A percentile compares a stretch with the other conserved stretches of the same genome.
These are phyloP conservation scores for Jaltomata sinuosa DNA, from an alignment of 257 asterid species.

Conservation along the genomic window DNA sequence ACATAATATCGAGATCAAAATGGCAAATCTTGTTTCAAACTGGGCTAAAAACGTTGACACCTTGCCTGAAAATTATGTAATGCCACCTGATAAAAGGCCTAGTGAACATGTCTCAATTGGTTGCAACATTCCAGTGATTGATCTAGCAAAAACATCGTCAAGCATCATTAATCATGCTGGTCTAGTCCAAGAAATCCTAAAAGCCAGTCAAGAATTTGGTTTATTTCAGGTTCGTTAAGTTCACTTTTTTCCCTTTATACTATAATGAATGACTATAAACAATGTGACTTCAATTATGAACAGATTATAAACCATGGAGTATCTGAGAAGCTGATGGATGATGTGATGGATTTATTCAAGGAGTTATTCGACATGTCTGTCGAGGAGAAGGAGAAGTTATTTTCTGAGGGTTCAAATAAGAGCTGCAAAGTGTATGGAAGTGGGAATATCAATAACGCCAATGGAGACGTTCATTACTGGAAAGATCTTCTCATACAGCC, in stretches of 20 bases:
- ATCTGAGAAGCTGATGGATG: constrained; percentile 27
- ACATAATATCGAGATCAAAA: background rate
- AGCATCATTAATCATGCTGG: background rate
- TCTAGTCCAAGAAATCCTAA: background rate
- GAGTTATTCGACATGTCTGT: constrained; percentile 38
- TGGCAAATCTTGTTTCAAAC: background rate
- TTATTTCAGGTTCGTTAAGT: background rate
- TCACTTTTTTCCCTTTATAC: background rate
- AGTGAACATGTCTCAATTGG: background rate
- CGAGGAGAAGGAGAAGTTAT: constrained; percentile 28
- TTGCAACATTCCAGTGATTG: background rate
- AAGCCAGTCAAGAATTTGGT: background rate
- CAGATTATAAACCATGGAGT: constrained; percentile 63
- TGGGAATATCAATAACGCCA: constrained; percentile 27
- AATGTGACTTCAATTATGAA: background rate
- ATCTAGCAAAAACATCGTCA: background rate
- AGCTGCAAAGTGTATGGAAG: constrained; percentile 51
- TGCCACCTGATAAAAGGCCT: background rate
- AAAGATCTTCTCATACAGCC: constrained; percentile 55
- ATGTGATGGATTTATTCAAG: constrained; percentile 27
- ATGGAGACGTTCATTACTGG: constrained; percentile 47
- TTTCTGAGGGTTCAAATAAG: constrained; percentile 12
- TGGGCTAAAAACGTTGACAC: background rate
- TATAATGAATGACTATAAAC: background rate
- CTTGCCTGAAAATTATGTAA: background rate